A percentile compares a stretch with the other conserved stretches of the same genome.
Evolutionary conservation across 1,284 basidiomycete genomes (phyloP).

Genomic region (Rhodotorula glutinis): DNA sequence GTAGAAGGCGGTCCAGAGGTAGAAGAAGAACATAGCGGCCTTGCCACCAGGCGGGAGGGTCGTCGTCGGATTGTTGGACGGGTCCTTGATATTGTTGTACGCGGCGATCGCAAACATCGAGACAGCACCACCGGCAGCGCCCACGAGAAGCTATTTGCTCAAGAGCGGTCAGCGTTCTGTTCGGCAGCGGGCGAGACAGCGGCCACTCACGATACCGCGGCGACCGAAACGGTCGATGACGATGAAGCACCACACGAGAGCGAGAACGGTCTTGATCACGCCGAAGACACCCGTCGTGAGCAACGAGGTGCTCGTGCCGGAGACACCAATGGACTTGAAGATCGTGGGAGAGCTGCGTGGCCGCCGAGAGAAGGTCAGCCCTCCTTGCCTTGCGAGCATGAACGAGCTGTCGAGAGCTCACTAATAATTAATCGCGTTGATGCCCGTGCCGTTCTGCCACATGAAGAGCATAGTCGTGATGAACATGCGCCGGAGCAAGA

Average conservation of each 20-base stretch:
- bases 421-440: constrained; percentile 23
- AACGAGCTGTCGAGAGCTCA: neutral
- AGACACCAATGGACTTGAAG: constrained; percentile 58
- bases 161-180: neutral
- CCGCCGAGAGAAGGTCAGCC: no score
- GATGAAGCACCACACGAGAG: constrained; percentile 47
- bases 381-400: no score
- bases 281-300: constrained; percentile 56
- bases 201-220: constrained; percentile 45
- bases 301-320: constrained; percentile 53
- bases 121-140: constrained; percentile 52
- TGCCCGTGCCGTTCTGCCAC: constrained; percentile 41
- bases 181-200: no score
- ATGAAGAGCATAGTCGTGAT: constrained; percentile 48
- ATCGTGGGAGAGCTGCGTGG: constrained; percentile 58
- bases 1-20: constrained; percentile 43
- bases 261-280: constrained; percentile 50
- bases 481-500: constrained; percentile 24
- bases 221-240: constrained; percentile 51
- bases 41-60: constrained; percentile 43
- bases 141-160: constrained; percentile 48
- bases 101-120: constrained; percentile 49
- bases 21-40: constrained; percentile 47
- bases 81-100: constrained; percentile 43
- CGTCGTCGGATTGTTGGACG: constrained; percentile 26